Evolutionary conservation across 768 basidiomycete species (phyloP), one percentile per base, ranked within the genome.

Genomic region (Boletus vermiculosoides): DNA sequence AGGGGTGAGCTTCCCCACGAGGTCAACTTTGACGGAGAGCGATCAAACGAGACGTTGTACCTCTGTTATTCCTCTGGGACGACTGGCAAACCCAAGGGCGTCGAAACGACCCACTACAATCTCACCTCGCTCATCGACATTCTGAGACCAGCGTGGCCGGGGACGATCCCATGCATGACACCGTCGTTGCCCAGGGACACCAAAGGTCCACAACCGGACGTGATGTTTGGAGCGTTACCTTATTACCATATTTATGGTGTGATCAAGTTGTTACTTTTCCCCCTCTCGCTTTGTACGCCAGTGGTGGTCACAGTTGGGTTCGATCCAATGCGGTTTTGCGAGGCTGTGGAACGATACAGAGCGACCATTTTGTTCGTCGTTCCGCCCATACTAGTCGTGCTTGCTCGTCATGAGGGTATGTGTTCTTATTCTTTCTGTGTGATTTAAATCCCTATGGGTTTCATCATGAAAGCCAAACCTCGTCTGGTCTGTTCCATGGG

Each of bases 361-460:
- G 79, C 85, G 28, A 86, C 87, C 0, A 56, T 75, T 1, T 57
- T 81, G 0, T 72, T 88, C 0, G 74, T 92, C 47, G 92, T 92
- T 1, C 94, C 94, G 1, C 93, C 94, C 0, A 84, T 97, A n/a
- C 73, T 94, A 13, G 84, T 96, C 15, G 79, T 84, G 1, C 77
- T 97, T 41, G 74, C 85, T 3, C 82, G 87, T 57, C 86, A 90
- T 61, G 82, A 84, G 12, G 85, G 84, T 83, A 72, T 33, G 83
- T 69, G 51, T 25, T n/a, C 37, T 18, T 28, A 5, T 28, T 28
- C 6, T 4, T 25, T 51, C 5, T n/a, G 55, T 23, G 34, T 13
- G 10, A 7, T 25, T 25, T 13, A 4, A 8, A 1, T 34, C 13
- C 8, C 5, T 20, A 7, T 20, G 11, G 10, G n/a, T 22, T 28